These are phyloP conservation scores for Mytilinidion resinicola DNA, from an alignment of 495 filamentous ascomycete species.

Conservation along the genomic window DNA sequence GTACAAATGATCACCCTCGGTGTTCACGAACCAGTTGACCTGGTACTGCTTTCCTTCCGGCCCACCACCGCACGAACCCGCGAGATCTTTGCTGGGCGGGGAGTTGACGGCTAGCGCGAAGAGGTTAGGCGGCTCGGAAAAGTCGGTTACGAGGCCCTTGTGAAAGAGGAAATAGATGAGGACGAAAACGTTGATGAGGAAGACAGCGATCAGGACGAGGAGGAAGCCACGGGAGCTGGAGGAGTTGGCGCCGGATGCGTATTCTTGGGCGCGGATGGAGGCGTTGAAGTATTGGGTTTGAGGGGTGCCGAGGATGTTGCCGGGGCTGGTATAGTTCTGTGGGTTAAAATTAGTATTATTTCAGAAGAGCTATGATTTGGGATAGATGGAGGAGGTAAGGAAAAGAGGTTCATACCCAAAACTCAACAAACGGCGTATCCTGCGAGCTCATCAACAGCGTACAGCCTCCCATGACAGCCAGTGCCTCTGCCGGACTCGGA, in stretches of 20 bases:
- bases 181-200: constrained; percentile 56
- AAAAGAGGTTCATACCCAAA: constrained; percentile 38
- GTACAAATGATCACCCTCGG: constrained; percentile 36
- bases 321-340: constrained; percentile 38
- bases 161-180: constrained; percentile 50
- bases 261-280: constrained; percentile 50
- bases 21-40: constrained; percentile 53
- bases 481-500: constrained; percentile 59
- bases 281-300: constrained; percentile 51
- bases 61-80: constrained; percentile 60
- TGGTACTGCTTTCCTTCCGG: constrained; percentile 48
- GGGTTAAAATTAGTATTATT: neutral
- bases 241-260: constrained; percentile 53
- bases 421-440: constrained; percentile 50
- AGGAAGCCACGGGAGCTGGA: constrained; percentile 59
- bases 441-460: constrained; percentile 52
- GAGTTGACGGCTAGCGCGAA: constrained; percentile 65
- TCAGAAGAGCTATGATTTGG: neutral
- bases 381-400: neutral
- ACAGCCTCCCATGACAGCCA: constrained; percentile 59
- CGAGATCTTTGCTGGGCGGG: constrained; percentile 48
- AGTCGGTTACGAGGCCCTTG: constrained; percentile 60
- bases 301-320: constrained; percentile 32
- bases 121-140: constrained; percentile 66
- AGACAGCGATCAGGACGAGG: constrained; percentile 53